phyloP scores from a whole-genome alignment of 2,329 filamentous ascomycete species.

The Cladorrhinum sp. region DNA sequence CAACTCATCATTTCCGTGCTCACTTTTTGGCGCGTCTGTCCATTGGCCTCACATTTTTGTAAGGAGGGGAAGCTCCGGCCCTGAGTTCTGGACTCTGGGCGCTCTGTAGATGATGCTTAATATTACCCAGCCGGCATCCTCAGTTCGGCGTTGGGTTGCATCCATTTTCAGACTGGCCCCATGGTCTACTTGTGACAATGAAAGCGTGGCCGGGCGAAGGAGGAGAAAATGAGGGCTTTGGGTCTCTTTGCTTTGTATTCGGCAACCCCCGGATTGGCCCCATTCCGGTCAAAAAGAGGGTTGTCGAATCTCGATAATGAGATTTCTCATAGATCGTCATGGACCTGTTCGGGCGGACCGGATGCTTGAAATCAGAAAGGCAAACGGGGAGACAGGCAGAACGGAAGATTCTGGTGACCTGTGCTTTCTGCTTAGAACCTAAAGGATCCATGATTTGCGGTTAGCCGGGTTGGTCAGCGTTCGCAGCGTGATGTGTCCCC shows the following conservation, averaged over 20 bases:
- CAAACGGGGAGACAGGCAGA: not conserved
- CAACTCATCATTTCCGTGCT: not conserved
- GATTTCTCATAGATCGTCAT: not conserved
- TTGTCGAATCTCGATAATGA: not conserved
- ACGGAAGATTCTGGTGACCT: not conserved
- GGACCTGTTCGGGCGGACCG: constrained; percentile 9
- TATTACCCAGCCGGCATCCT: not conserved
- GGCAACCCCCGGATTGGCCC: constrained; percentile 3
- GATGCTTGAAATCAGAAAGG: not conserved
- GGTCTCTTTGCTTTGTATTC: too few relatives aligned
- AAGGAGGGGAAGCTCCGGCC: constrained; percentile 1
- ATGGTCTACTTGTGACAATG: not conserved
- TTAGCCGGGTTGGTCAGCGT: constrained; percentile 19
- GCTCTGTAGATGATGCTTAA: not conserved
- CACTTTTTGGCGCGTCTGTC: constrained; percentile 9
- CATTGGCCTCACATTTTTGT: constrained; percentile 5
- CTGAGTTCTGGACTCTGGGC: not conserved
- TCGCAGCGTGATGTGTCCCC: constrained; percentile 13
- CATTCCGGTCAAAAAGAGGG: constrained; percentile 12
- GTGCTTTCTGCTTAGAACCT: not conserved
- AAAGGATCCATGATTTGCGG: constrained; percentile 5
- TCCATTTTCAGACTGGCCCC: not conserved
- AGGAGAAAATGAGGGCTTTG: not conserved
- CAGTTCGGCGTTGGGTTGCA: constrained; percentile 16
- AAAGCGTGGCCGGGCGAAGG: constrained; percentile 8